Conservation (phyloP, 257 asterid species). For the Misopates orontium region DNA sequence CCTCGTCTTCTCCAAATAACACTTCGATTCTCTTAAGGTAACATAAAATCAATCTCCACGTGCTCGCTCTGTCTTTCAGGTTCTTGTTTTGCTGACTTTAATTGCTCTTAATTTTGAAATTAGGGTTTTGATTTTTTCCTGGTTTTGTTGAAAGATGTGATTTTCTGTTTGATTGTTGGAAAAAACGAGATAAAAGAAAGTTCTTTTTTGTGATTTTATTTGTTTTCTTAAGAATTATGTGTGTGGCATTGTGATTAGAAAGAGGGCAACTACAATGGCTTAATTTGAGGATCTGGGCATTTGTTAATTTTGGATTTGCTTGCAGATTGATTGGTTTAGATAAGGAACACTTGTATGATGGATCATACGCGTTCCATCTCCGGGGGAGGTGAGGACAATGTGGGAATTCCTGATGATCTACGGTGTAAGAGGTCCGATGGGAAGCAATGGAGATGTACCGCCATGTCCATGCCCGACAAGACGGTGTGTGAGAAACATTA, state of each 20-base stretch:
- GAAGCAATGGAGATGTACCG: constrained; percentile 99
- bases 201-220: neutral
- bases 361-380: constrained; percentile 71
- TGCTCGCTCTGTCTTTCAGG: neutral
- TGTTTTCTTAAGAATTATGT: neutral
- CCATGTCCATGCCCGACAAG: constrained; percentile 99
- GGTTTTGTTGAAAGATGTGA: no score
- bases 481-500: constrained; percentile 99
- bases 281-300: neutral
- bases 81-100: constrained; percentile 8
- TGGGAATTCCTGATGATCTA: constrained; percentile 90
- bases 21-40: neutral
- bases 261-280: neutral
- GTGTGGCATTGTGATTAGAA: neutral
- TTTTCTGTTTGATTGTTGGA: no score
- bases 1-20: neutral
- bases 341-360: constrained; percentile 43
- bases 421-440: constrained; percentile 99
- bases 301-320: neutral
- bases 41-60: neutral
- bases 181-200: neutral
- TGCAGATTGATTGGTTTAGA: constrained; percentile 33
- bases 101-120: constrained; percentile 2
- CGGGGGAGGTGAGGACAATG: constrained; percentile 77
- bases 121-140: constrained; percentile 32